Base-by-base conservation (phyloP, 2,329 filamentous ascomycete species). In the Colletotrichum incanum region DNA sequence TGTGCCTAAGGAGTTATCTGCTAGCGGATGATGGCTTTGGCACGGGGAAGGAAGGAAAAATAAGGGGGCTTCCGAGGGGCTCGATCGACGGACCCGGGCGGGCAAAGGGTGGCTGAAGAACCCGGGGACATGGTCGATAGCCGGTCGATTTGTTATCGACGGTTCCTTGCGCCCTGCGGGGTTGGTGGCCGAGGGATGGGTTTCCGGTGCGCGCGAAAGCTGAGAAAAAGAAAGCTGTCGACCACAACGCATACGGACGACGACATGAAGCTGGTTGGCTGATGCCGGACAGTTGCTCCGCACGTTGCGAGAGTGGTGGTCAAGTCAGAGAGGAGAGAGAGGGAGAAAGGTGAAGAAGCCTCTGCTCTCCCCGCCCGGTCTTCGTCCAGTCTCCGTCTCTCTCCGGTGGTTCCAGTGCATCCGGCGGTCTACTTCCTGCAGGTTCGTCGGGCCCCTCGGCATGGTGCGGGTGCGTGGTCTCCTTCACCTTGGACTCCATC, bases 381-480 rank as follows among this genome's bases (percentile, higher is more conserved):
- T 50, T 50, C 41, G 16, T 50, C 34, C 39, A 60, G n/a, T 50
- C 12, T 31, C 60, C 31, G 60, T 41, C 45, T 49, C 31, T 41
- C 23, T 26, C n/a, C 59, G 45, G 28, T 23, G 28, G 59, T 49
- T 49, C 43, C 20, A 62, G 31, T 37, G 59, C 59, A 37, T 20
- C 59, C 43, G 59, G 59, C 59, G 43, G 31, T 49, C 20, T 43
- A 37, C 31, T 34, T 49, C 41, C 59, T 37, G 58, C 34, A 43
- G 26, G 26, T 59, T 45, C 56, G 41, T 41, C 56, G 56, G 56
- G 56, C 39, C 39, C 26, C 11, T 60, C 56, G 56, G 56, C 23
- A 23, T 59, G 37, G 34, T 26, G 14, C 41, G 55, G 34, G 55
- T 28, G n/a, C n/a, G 31, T n/a, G 26, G 26, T 45, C 58, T 16